Percentiles rank a stretch among this genome's conserved stretches.
Evolutionary conservation across 2,329 filamentous ascomycete species (phyloP).

Genomic region (Aspergillus neotritici): DNA sequence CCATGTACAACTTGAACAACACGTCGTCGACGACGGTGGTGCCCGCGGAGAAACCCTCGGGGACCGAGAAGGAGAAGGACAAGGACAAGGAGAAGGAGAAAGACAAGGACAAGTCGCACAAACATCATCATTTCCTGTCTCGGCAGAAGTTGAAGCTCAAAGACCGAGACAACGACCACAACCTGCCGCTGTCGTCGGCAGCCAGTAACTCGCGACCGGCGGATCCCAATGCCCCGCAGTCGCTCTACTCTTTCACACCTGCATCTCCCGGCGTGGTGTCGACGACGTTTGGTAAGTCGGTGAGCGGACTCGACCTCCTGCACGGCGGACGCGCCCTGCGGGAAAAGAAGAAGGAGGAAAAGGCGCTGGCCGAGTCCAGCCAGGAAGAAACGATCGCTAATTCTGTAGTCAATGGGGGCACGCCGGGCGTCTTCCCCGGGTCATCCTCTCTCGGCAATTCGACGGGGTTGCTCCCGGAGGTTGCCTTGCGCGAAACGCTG

Average conservation of each 20-base stretch:
- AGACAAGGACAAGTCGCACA: slow-evolving; percentile 44
- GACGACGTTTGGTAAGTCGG: slow-evolving; percentile 68
- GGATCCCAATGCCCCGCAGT: slow-evolving; percentile 58
- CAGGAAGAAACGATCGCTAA: slow-evolving; percentile 30
- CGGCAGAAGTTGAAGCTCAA: slow-evolving; percentile 60
- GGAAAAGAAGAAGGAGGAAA: slow-evolving; percentile 75
- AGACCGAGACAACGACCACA: slow-evolving; percentile 54
- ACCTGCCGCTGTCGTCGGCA: slow-evolving; percentile 58
- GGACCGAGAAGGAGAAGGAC: slow-evolving; percentile 39
- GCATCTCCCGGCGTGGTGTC: slow-evolving; percentile 56
- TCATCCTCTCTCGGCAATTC: slow-evolving; percentile 34
- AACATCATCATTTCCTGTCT: slow-evolving; percentile 62
- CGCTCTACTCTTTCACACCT: slow-evolving; percentile 61
- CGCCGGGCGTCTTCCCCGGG: slow-evolving; percentile 28
- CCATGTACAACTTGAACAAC: slow-evolving; percentile 58
- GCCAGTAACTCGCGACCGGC: slow-evolving; percentile 60
- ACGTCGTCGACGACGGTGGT: slow-evolving; percentile 58
- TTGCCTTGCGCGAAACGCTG: slow-evolving; percentile 37
- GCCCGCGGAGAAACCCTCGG: slow-evolving; percentile 39
- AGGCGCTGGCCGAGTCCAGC: slow-evolving; percentile 41
- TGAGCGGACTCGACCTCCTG: slow-evolving; percentile 71
- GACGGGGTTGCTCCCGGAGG: slow-evolving; percentile 27
- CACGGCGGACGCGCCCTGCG: slow-evolving; percentile 70
- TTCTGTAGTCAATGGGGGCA: slow-evolving; percentile 17
- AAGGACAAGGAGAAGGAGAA: slow-evolving; percentile 39